phyloP scores from a whole-genome alignment of 352 stramenopile species.

The Pythium monospermum region DNA sequence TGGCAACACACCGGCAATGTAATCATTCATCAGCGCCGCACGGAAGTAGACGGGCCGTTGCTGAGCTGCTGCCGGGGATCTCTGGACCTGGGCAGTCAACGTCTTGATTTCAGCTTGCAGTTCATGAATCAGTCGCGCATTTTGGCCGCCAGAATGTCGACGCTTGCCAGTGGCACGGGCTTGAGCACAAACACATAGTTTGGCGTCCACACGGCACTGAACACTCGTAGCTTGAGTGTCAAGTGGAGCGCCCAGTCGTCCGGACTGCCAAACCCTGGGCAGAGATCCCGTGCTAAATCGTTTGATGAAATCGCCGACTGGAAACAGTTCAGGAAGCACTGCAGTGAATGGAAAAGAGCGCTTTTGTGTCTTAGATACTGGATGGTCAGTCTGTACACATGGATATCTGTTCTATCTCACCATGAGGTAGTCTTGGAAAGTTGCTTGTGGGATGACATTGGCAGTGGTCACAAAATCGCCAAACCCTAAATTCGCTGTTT shows the following conservation, averaged over 20 bases:
- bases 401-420: too few species aligned
- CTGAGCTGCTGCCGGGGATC: too few species aligned
- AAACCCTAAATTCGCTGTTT: too few species aligned
- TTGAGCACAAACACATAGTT: background rate
- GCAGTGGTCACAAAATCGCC: too few species aligned
- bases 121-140: background rate
- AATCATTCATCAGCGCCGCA: constrained; percentile 2
- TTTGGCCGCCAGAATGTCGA: background rate
- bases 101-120: background rate
- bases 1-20: background rate
- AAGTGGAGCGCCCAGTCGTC: background rate
- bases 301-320: background rate
- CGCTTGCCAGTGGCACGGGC: background rate
- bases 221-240: background rate
- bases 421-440: too few species aligned
- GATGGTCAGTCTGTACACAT: too few species aligned
- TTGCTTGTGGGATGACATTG: too few species aligned
- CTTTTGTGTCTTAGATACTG: too few species aligned
- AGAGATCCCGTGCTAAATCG: background rate
- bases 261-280: background rate
- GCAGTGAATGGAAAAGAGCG: too few species aligned
- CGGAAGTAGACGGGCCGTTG: background rate
- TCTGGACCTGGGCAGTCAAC: too few species aligned
- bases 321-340: too few species aligned
- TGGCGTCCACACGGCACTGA: background rate